These are phyloP conservation scores for Phylloporus arenicola DNA, from an alignment of 768 basidiomycete species.

Conservation along the genomic window DNA sequence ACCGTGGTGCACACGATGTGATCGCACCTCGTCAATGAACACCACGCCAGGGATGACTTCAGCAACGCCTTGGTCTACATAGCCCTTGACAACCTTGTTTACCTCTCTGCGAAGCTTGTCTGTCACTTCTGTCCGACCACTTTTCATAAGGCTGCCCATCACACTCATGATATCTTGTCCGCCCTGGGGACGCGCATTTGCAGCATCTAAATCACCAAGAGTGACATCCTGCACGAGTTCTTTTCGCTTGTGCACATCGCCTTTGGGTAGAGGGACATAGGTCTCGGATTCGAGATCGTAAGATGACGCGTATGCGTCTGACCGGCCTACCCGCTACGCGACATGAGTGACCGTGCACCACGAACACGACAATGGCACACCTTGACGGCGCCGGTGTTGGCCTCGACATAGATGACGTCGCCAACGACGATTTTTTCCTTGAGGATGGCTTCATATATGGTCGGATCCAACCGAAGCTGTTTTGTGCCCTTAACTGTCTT, in stretches of 20 bases:
- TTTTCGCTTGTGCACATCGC: conserved; percentile 93
- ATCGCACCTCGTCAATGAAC: conserved; percentile 92
- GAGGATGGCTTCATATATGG: conserved; percentile 93
- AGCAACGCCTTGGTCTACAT: conserved; percentile 97
- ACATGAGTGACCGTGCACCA: background rate
- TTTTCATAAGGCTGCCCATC: conserved; percentile 90
- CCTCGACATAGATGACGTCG: conserved; percentile 95
- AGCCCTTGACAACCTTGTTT: conserved; percentile 94
- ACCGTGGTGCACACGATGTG: background rate
- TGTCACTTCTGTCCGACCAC: conserved; percentile 91
- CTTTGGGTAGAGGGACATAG: conserved; percentile 95
- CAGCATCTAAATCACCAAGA: conserved; percentile 90
- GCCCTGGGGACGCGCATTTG: conserved; percentile 92
- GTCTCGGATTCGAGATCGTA: conserved; percentile 98
- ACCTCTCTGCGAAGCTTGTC: conserved; percentile 94
- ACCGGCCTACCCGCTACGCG: conserved; percentile 83
- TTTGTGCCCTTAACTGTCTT: conserved; percentile 94
- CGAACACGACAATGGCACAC: conserved; percentile 36
- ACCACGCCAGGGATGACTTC: conserved; percentile 97
- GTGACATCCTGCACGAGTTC: conserved; percentile 95
- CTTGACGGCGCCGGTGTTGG: conserved; percentile 92
- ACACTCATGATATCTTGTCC: conserved; percentile 99
- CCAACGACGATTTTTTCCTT: conserved; percentile 97
- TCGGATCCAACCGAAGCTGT: conserved; percentile 89
- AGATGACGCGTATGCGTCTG: conserved; percentile 95